These are phyloP conservation scores for Lepidium campestre DNA, from an alignment of 441 rosid species.

Conservation along the genomic window DNA sequence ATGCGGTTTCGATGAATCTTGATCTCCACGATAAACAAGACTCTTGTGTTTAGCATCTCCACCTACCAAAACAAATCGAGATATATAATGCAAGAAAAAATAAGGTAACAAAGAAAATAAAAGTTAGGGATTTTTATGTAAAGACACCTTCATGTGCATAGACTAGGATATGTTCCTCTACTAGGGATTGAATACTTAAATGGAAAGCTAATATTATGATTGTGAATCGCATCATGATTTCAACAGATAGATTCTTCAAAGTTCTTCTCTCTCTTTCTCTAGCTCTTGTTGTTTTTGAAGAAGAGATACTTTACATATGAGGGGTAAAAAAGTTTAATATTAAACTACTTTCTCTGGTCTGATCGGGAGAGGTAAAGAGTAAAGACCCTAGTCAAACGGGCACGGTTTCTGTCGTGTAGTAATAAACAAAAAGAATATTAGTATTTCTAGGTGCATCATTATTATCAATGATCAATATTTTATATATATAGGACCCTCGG, in stretches of 20 bases:
- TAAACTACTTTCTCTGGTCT: not conserved
- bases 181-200: conserved; percentile 5
- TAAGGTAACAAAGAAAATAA: not conserved
- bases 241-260: not conserved
- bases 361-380: not conserved
- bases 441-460: conserved; percentile 19
- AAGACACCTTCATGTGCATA: conserved; percentile 21
- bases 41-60: conserved; percentile 9
- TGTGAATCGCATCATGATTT: conserved; percentile 11
- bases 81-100: not conserved
- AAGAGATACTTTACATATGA: not conserved
- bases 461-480: not conserved
- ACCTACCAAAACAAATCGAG: conserved; percentile 1
- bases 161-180: conserved; percentile 9
- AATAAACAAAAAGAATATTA: conserved; percentile 10
- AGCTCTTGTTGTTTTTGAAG: not conserved
- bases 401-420: conserved; percentile 17
- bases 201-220: not conserved
- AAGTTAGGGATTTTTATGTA: not conserved
- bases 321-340: not conserved
- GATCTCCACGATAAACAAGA: not conserved
- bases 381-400: conserved; percentile 21
- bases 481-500: not conserved
- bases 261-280: not conserved
- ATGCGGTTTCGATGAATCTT: not conserved